Evolutionary conservation across 139 green algal genomes (phyloP).

Genomic region (Asterochloris sp.): DNA sequence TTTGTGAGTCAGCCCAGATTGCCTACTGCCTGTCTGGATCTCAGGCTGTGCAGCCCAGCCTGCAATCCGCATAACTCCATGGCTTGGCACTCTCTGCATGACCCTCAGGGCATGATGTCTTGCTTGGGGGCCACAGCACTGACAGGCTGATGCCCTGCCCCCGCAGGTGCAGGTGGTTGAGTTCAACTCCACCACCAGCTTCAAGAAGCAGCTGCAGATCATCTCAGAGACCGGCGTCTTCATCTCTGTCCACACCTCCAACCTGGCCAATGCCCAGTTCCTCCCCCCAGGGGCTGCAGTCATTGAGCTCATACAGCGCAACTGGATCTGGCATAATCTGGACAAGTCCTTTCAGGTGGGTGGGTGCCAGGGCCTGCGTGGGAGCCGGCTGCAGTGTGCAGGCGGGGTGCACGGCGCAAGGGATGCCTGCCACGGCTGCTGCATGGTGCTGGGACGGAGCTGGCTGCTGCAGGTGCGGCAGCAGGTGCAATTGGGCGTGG

Average conservation of each 20-base stretch:
- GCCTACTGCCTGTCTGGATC: neutral
- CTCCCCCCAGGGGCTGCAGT: constrained; percentile 72
- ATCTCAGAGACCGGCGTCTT: constrained; percentile 72
- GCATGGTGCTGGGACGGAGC: neutral
- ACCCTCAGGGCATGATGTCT: no score
- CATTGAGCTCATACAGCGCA: constrained; percentile 80
- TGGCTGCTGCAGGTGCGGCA: neutral
- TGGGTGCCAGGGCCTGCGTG: neutral
- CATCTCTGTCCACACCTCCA: constrained; percentile 80
- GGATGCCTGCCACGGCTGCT: no score
- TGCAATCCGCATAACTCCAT: no score
- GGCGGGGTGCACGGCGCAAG: no score
- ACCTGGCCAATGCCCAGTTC: constrained; percentile 79
- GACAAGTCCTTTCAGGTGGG: constrained; percentile 50
- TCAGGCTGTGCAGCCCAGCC: no score
- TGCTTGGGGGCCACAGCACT: no score
- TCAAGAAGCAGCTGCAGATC: constrained; percentile 72
- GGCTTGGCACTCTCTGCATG: no score
- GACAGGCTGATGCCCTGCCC: no score
- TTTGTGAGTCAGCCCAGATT: neutral
- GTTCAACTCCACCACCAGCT: constrained; percentile 48
- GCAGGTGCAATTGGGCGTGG: no score
- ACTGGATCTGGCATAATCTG: constrained; percentile 75
- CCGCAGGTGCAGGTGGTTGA: constrained; percentile 48
- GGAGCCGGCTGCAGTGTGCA: no score